Evolutionary conservation across 192 early-diverging fungal genomes (phyloP).

Genomic region (Allomyces macrogynus): DNA sequence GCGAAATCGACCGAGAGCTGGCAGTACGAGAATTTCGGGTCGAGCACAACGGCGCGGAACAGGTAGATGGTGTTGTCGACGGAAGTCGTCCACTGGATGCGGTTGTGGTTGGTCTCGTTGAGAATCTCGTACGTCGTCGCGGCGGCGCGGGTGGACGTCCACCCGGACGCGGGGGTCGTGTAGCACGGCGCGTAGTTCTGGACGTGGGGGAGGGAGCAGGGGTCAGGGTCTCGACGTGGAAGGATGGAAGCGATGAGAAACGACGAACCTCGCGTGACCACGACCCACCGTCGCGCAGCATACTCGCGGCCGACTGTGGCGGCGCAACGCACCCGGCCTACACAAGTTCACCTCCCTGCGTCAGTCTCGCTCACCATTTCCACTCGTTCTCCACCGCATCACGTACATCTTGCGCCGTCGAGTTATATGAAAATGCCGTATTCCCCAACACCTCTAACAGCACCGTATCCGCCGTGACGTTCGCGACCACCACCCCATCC

Average conservation of each 20-base stretch:
- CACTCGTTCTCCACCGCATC: not conserved
- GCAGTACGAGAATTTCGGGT: not conserved
- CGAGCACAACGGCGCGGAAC: not conserved
- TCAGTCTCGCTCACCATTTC: too few relatives aligned
- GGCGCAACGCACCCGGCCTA: too few relatives aligned
- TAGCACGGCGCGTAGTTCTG: not conserved
- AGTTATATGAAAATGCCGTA: not conserved
- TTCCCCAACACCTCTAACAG: not conserved
- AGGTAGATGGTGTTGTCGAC: not conserved
- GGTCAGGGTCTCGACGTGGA: too few relatives aligned
- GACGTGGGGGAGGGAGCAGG: too few relatives aligned
- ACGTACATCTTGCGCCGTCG: not conserved
- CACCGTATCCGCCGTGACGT: not conserved
- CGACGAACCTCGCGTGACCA: too few relatives aligned
- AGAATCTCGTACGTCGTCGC: not conserved
- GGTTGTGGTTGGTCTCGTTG: not conserved
- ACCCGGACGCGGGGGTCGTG: not conserved
- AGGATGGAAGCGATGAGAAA: too few relatives aligned
- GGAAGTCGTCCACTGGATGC: not conserved
- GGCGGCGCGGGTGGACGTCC: too few relatives aligned
- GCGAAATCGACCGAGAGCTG: not conserved
- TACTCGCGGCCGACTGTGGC: too few relatives aligned
- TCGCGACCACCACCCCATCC: not conserved
- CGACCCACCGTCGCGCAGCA: too few relatives aligned
- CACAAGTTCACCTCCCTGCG: too few relatives aligned